Evolutionary conservation across 805 yeast species (phyloP).

Genomic region (Ogataea henricii): DNA sequence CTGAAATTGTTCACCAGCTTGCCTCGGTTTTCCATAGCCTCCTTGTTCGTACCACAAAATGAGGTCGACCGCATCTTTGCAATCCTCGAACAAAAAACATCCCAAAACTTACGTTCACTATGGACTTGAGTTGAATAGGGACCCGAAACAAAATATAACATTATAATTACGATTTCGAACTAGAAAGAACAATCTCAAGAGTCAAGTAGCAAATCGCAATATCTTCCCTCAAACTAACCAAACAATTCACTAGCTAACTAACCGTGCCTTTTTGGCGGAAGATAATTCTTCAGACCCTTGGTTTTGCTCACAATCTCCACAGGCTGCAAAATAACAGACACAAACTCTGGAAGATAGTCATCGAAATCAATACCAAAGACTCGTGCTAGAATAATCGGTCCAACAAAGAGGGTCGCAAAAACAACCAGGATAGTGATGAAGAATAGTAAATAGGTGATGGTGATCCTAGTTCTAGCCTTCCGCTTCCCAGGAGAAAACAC

Average conservation of each 20-base stretch:
- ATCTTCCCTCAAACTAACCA: not conserved
- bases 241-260: slow-evolving; percentile 2
- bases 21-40: slow-evolving; percentile 40
- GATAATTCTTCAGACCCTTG: slow-evolving; percentile 41
- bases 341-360: slow-evolving; percentile 41
- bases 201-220: slow-evolving; percentile 7
- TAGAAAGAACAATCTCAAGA: not conserved
- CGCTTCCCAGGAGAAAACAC: slow-evolving; percentile 44
- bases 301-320: slow-evolving; percentile 28
- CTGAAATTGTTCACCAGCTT: slow-evolving; percentile 35
- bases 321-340: slow-evolving; percentile 47
- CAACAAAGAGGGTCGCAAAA: slow-evolving; percentile 38
- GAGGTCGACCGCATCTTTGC: slow-evolving; percentile 18
- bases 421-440: slow-evolving; percentile 36
- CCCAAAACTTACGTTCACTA: slow-evolving; percentile 13
- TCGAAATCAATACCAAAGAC: slow-evolving; percentile 42
- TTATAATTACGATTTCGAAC: slow-evolving; percentile 6
- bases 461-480: slow-evolving; percentile 40
- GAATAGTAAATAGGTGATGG: slow-evolving; percentile 36
- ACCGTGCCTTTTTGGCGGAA: slow-evolving; percentile 25
- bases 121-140: slow-evolving; percentile 14
- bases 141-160: slow-evolving; percentile 3
- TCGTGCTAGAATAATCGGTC: slow-evolving; percentile 41
- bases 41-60: slow-evolving; percentile 35
- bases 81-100: slow-evolving; percentile 8